Evolutionary conservation across 345 rosid genomes (phyloP), one percentile per base, ranked within the genome.

Genomic region (Laguncularia racemosa): DNA sequence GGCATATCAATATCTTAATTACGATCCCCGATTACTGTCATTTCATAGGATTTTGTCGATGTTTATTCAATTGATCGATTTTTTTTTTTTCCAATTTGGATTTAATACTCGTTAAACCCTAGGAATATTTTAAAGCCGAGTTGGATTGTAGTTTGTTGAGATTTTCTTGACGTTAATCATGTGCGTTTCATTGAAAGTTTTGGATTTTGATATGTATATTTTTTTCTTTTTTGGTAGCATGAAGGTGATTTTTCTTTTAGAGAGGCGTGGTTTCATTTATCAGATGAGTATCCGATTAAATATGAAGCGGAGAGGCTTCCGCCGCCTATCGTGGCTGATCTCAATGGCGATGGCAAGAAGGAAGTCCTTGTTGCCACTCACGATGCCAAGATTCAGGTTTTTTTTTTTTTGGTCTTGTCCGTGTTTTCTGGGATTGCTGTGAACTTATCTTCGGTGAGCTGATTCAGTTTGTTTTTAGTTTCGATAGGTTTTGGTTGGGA

Each of bases 181-280:
- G 40, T 6, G 40, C 40, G 11, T 5, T 33, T 33, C 40, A 33
- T 33, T 33, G 40, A 9, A 26, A 26, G 28, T 33, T 33, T 33
- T 33, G 9, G 40, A 33, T 33, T 33, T 33, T 33, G 40, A 7
- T 6, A 2, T 33, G 28, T 23, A 23, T 7, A 2, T 0, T n/a
- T 26, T 16, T 15, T 7, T 2, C 10, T 18, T 49, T 10, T 8
- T 20, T 20, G 72, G 40, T 59, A 93, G 96, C 99, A 88, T 70
- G 99, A 90, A 53, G 97, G 99, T 10, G 96, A 95, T 77, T 95
- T 95, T 73, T 89, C 97, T 13, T 95, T 95, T 67, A 71, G 81
- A 67, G 99, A 95, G 68, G 91, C 97, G 43, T 95, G 99, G 97
- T 73, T 81, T 48, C 99, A 85, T 63, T 60, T 90, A 17, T 77